Evolutionary conservation across 768 basidiomycete species (phyloP).

Genomic region (Russula lepida): DNA sequence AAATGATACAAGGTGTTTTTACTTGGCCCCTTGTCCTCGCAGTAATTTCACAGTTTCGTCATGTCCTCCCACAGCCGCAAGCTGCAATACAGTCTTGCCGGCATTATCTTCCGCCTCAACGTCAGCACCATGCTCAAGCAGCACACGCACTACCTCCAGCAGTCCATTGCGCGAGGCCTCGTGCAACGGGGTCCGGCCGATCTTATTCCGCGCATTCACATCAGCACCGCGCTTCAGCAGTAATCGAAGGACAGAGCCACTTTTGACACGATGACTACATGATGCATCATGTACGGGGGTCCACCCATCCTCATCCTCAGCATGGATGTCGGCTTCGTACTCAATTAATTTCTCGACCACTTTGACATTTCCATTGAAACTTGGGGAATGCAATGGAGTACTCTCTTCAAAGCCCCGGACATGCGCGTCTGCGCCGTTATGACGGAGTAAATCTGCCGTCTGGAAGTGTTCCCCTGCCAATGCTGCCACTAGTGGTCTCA

Average conservation of each 20-base stretch:
- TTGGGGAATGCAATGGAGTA: not conserved
- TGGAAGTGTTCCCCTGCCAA: too few species aligned
- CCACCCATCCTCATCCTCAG: rapidly evolving
- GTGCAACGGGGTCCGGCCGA: not conserved
- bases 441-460: too few species aligned
- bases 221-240: not conserved
- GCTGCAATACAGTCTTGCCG: too few species aligned
- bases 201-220: not conserved
- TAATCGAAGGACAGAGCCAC: not conserved
- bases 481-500: too few species aligned
- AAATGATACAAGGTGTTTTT: too few species aligned
- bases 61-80: too few species aligned
- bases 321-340: not conserved
- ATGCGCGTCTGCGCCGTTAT: too few species aligned
- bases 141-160: not conserved
- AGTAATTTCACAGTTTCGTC: too few species aligned
- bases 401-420: too few species aligned
- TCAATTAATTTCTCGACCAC: not conserved
- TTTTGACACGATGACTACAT: not conserved
- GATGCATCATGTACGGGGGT: not conserved
- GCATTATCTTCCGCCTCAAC: too few species aligned
- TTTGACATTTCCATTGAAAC: not conserved
- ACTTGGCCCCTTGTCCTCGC: too few species aligned
- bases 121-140: too few species aligned
- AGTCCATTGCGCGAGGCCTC: not conserved